Base-by-base conservation (phyloP, 345 rosid species). In the Geranium brycei region DNA sequence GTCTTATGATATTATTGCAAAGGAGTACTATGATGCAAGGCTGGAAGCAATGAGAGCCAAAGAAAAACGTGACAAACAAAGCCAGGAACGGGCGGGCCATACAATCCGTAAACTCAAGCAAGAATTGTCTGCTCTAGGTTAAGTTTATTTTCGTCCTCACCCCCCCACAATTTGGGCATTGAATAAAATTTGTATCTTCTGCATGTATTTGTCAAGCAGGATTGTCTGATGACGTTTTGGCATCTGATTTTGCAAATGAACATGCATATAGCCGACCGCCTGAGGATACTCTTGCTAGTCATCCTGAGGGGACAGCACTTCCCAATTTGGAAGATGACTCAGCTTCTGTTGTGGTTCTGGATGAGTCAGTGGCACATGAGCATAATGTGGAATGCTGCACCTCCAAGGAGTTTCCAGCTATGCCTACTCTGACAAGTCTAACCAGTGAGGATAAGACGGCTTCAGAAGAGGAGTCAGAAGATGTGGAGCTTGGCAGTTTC, bases 71-170 rank as follows among this genome's bases (percentile, higher is more conserved):
- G 92, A 91, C 77, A 89, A 84, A 75, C 80, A 71, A 60, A 78
- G 83, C 55, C 91, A 89, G 79, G 90, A 80, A 67, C 78, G 68
- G 72, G 89, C 92, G 28, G 88, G 96, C 70, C 66, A 67, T 62
- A 73, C 71, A 23, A 87, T 91, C 70, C 83, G 85, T 69, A 78
- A 82, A 79, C 88, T 91, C 73, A 91, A 91, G 86, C 92, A 85
- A 73, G 96, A 91, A 77, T 78, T 91, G 73, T 76, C 91, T 72
- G 85, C 86, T 71, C 81, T 85, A 78, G 98, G 96, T 87, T 57
- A 72, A 55, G 64, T 70, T 81, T 68, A 23, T 57, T 68, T 59
- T 56, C 19, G 62, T 69, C 69, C 41, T 68, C 58, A 0, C 62
- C 66, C 10, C 69, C 19, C 65, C 51, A 23, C 64, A 65, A 64